Percentiles rank a stretch among this genome's conserved stretches.
Conservation (phyloP, 2,329 filamentous ascomycete genomes). For the Aspergillus persii region DNA sequence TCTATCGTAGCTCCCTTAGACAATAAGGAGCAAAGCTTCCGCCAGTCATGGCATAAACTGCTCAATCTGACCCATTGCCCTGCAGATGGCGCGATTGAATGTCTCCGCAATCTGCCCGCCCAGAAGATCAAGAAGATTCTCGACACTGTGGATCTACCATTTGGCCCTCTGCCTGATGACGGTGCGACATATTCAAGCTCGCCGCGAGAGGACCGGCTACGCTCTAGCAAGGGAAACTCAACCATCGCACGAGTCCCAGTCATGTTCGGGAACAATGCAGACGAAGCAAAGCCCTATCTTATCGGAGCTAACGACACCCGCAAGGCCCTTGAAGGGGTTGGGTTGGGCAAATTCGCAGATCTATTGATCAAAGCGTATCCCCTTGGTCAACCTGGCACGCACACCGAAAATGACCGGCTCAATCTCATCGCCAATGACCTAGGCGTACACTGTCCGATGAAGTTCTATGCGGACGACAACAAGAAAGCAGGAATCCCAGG, state of each 20-base stretch:
- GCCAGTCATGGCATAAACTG: background rate
- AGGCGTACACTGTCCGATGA: slow-evolving; percentile 19
- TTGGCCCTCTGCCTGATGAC: background rate
- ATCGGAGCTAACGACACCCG: slow-evolving; percentile 13
- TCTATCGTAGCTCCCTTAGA: background rate
- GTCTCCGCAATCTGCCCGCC: background rate
- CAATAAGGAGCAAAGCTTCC: background rate
- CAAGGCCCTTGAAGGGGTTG: background rate
- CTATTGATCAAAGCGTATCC: background rate
- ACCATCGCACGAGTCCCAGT: slow-evolving; percentile 24
- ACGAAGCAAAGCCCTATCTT: slow-evolving; percentile 22
- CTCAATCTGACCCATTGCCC: background rate
- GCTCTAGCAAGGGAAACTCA: background rate
- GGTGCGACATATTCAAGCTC: background rate
- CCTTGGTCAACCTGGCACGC: background rate
- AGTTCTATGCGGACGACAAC: slow-evolving; percentile 17
- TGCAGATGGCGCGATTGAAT: background rate
- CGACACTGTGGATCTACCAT: background rate
- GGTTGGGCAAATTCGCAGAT: background rate
- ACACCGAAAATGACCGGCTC: slow-evolving; percentile 10
- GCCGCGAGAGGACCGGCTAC: background rate
- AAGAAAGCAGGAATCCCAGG: slow-evolving; percentile 15
- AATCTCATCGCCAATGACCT: slow-evolving; percentile 19
- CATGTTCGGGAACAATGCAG: slow-evolving; percentile 24
- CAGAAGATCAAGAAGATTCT: background rate